Base-by-base conservation (phyloP, 2,329 filamentous ascomycete species). In the Ascomycota sp. region DNA sequence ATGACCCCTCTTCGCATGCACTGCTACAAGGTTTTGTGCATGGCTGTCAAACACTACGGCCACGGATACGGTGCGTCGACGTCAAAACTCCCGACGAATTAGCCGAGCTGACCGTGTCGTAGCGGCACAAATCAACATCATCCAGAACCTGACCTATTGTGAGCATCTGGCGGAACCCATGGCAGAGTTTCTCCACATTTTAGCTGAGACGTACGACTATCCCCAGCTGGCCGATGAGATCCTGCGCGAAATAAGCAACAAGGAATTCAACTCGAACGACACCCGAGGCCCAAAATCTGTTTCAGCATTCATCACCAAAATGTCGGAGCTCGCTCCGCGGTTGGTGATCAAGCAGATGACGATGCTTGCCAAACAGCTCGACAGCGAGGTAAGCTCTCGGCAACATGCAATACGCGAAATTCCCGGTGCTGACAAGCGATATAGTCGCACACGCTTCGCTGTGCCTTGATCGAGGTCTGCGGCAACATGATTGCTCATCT, bases 151-250 rank as follows among this genome's bases (percentile, higher is more conserved):
- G 40, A 93, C 89, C 5, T 98, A 98, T 50, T 98, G 95, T 44
- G 89, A 98, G 54, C 89, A 98, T 52, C 59, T 98, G n/a, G 86
- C 89, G 1, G 89, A 98, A 46, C 89, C 89, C 2, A 98, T 98
- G 89, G 89, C 89, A 21, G 91, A 98, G 50, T 93, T 98, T 43
- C 59, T 98, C 4, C 82, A 95, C 43, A 98, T 95, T 44, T 62
- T 98, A 19, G 76, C 85, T 1, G 85, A 95, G 48, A 86, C 94
- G 57, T 98, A 95, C 56, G 89, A 98, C 53, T 92, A 95, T 48
- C 80, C 85, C 11, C 89, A 98, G 45, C 64, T 98, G 7, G 77
- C 83, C 4, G 89, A 94, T 48, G 89, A 98, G 47, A 80, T 95
- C 20, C 55, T 98, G 34, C 75, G 82, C 43, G 89, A 98, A 47